A percentile compares a stretch with the other conserved stretches of the same genome.
Conservation (phyloP, 208 protist species). For the Acanthamoeba healyi region DNA sequence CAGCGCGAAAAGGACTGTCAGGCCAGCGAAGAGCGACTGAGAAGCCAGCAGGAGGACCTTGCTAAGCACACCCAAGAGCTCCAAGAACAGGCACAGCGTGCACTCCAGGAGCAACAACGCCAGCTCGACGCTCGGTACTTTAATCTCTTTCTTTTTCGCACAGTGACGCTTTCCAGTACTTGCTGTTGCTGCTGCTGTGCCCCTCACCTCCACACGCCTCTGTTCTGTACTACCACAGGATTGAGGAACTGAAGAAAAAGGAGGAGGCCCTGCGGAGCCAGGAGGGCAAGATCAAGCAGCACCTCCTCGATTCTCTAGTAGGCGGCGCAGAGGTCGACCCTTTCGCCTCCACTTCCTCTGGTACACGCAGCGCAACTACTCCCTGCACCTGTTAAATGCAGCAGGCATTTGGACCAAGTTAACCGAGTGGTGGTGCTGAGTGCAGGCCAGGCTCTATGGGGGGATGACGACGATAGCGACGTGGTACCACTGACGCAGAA, state of each 20-base stretch:
- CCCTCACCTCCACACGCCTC: too few species aligned
- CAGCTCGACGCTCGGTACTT: neutral
- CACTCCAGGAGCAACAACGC: neutral
- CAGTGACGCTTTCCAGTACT: too few species aligned
- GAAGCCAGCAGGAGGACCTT: neutral
- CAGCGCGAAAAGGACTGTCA: neutral
- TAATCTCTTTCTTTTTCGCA: too few species aligned
- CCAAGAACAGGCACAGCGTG: neutral
- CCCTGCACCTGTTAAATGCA: neutral
- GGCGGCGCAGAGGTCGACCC: neutral
- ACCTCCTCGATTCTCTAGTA: constrained; percentile 16
- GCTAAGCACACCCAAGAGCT: neutral
- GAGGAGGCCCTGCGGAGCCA: neutral
- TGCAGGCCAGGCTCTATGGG: neutral
- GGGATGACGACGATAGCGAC: neutral
- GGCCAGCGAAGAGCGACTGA: neutral
- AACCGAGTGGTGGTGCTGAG: neutral
- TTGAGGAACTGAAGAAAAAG: neutral
- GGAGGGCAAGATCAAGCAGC: constrained; percentile 50
- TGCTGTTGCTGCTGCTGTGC: too few species aligned
- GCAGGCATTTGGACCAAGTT: too few species aligned
- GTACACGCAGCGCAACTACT: neutral
- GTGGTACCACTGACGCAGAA: neutral
- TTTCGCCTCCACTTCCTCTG: neutral
- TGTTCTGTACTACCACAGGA: too few species aligned